Evolutionary conservation across 306 rosid species (phyloP).

Genomic region (Begonia fuchsioides): DNA sequence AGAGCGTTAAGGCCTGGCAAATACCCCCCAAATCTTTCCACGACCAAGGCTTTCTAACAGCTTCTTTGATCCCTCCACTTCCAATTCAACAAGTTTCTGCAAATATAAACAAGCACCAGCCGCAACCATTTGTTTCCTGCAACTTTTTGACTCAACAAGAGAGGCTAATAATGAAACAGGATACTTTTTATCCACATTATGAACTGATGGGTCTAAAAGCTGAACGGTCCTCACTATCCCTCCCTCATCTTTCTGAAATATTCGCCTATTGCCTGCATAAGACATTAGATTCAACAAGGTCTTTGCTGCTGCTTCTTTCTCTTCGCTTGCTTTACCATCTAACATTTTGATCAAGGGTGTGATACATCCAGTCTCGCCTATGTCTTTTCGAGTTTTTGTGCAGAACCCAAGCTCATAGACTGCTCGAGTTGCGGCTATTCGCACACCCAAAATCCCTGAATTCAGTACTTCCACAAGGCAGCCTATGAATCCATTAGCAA

Average conservation of each 20-base stretch:
- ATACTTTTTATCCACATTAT: conserved; percentile 51
- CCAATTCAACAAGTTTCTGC: conserved; percentile 62
- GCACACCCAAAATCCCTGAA: conserved; percentile 58
- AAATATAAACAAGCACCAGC: conserved; percentile 53
- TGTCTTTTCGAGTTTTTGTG: conserved; percentile 47
- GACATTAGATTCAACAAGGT: conserved; percentile 47
- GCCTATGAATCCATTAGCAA: conserved; percentile 39
- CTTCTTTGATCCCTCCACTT: conserved; percentile 73
- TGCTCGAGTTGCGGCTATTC: conserved; percentile 54
- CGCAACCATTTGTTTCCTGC: conserved; percentile 70
- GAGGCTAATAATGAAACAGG: conserved; percentile 58
- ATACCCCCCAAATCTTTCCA: conserved; percentile 87
- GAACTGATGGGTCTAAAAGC: conserved; percentile 57
- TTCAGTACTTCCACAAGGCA: conserved; percentile 40
- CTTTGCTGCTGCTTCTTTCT: conserved; percentile 65
- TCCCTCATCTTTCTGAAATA: conserved; percentile 50
- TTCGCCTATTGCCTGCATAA: conserved; percentile 32
- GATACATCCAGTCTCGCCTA: conserved; percentile 69
- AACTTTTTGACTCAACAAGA: conserved; percentile 49
- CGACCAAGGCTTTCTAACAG: conserved; percentile 69
- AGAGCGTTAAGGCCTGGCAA: conserved; percentile 45
- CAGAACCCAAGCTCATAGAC: conserved; percentile 52
- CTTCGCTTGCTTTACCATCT: conserved; percentile 78
- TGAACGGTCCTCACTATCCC: conserved; percentile 59
- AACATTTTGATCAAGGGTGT: conserved; percentile 53